Evolutionary conservation across 192 early-diverging fungal species (phyloP).

Genomic region (Oehlia diaphana): DNA sequence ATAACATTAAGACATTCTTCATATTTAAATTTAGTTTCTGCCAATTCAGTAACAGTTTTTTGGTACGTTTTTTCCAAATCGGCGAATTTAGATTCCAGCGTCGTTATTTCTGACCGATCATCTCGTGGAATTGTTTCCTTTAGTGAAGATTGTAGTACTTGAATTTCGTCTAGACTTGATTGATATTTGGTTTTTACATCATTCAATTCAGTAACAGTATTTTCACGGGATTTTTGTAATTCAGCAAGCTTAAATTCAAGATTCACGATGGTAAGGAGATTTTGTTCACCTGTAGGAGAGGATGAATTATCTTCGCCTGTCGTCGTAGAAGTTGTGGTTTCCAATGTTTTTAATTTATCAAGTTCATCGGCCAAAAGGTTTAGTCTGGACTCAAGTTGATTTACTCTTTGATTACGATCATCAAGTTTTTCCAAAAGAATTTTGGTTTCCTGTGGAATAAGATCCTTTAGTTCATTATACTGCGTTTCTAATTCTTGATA

Average conservation of each 20-base stretch:
- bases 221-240: not conserved
- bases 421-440: not conserved
- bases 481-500: not conserved
- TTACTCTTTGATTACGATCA: not conserved
- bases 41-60: not conserved
- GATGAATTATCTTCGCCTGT: not conserved
- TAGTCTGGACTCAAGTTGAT: conserved; percentile 3
- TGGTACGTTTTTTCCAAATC: not conserved
- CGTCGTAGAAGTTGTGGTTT: not conserved
- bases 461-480: not conserved
- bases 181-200: conserved; percentile 17
- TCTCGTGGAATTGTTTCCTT: not conserved
- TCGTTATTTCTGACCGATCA: not conserved
- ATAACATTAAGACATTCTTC: not conserved
- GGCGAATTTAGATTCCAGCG: not conserved
- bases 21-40: not conserved
- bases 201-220: conserved; percentile 2
- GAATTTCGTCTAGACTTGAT: conserved; percentile 11
- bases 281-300: not conserved
- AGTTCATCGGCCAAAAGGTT: not conserved
- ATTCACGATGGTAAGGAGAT: not conserved
- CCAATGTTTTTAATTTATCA: not conserved
- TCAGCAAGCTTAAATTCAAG: conserved; percentile 16
- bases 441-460: not conserved
- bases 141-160: not conserved